Evolutionary conservation across 345 rosid genomes (phyloP), one percentile per base, ranked within the genome.

Genomic region (Salix suchowensis): DNA sequence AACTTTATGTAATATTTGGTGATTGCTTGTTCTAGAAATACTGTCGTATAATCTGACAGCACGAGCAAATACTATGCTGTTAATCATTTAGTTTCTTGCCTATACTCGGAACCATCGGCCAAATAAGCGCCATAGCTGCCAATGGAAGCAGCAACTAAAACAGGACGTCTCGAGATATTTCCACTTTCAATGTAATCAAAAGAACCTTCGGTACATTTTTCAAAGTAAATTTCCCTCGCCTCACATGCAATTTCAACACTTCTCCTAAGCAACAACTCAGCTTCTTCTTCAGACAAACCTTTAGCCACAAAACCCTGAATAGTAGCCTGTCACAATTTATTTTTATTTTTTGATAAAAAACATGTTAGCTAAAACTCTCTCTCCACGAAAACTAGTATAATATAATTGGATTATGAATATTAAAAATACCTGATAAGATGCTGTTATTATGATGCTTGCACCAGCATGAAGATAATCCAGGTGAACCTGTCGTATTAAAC

Each of bases 91-190:
- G 2, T n/a, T n/a, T 1, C 30, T 78, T 48, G 89, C 97, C 94
- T 92, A 75, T 94, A 94, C 78, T 94, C 98, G 4, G 98, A 92
- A 11, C 97, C 98, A 85, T 92, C 97, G 30, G 97, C 94, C 80
- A 94, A 87, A 87, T 88, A 91, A 82, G 97, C 98, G 15, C 97
- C 98, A 76, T 94, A 94, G 86, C 97, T 94, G 74, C 98, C 97
- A 15, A 94, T 87, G n/a, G 97, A 94, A 71, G 95, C 97, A 58
- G 97, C 97, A 9, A 94, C 88, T 7, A 94, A 81, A 83, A 92
- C 71, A 0, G 98, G 97, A 48, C 84, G 87, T 34, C 72, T 78
- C 11, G 87, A 58, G 36, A 50, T 21, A 7, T 69, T 76, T 74
- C 75, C 86, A 68, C 44, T 74, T 66, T 84, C 85, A 1, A 74